These are phyloP conservation scores for Halophytophthora polymorphica DNA, from an alignment of 352 stramenopile genomes.

Conservation along the genomic window DNA sequence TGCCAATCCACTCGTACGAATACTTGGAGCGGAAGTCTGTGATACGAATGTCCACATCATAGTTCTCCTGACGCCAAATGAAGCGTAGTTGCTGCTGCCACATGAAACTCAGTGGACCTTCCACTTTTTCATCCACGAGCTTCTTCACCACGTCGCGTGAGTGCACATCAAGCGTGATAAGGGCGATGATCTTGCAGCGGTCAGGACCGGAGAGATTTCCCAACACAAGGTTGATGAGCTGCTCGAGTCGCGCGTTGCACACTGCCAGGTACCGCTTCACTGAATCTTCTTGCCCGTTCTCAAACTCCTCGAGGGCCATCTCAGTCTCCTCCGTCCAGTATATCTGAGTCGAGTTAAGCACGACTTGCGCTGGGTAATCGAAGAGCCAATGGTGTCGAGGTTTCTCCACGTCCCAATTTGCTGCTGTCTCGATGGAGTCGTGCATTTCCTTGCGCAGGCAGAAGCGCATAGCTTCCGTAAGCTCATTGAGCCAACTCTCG, in stretches of 20 bases:
- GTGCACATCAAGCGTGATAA: constrained; percentile 97
- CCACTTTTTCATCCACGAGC: constrained; percentile 87
- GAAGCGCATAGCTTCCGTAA: constrained; percentile 82
- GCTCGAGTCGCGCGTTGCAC: constrained; percentile 85
- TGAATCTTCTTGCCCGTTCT: constrained; percentile 86
- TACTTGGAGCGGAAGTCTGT: constrained; percentile 95
- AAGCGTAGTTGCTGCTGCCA: constrained; percentile 89
- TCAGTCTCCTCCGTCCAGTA: constrained; percentile 98
- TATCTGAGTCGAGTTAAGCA: constrained; percentile 85
- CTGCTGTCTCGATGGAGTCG: constrained; percentile 80
- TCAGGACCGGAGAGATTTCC: constrained; percentile 87
- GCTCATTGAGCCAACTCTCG: constrained; percentile 84
- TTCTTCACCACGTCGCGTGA: constrained; percentile 92
- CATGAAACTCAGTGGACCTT: constrained; percentile 82
- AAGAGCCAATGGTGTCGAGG: constrained; percentile 97
- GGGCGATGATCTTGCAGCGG: constrained; percentile 92
- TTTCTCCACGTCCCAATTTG: constrained; percentile 94
- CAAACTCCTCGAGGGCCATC: constrained; percentile 84
- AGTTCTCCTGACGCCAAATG: constrained; percentile 91
- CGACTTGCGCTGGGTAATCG: constrained; percentile 92
- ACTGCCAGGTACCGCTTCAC: constrained; percentile 80
- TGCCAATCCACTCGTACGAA: constrained; percentile 88
- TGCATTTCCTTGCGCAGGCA: constrained; percentile 87
- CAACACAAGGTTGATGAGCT: constrained; percentile 91
- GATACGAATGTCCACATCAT: constrained; percentile 96